Evolutionary conservation across 2,329 filamentous ascomycete species (phyloP), one percentile per base, ranked within the genome.

Genomic region (Monosporascus sp.): DNA sequence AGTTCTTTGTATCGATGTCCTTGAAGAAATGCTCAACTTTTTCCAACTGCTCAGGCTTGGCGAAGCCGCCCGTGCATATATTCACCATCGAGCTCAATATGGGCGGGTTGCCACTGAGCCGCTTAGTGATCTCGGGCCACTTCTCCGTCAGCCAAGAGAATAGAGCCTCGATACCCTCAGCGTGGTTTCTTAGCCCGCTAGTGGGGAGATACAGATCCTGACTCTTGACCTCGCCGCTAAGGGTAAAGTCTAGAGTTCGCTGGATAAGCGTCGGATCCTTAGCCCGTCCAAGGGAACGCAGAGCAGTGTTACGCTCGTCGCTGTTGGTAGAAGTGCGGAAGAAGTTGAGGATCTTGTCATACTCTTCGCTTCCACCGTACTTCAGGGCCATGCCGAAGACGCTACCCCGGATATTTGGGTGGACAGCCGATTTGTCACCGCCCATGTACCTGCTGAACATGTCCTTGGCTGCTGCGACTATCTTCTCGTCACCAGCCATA

Each of bases 201-300:
- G 94, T 82, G 1, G 93, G 92, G 68, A 96, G 85, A 75, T 96
- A 97, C 59, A 97, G 86, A 70, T 97, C 93, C 71, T 97, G 93
- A 59, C 89, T 91, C 78, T 95, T 96, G 72, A 97, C 88, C 61
- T 96, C 87, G 57, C 86, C 84, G 69, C 85, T 84, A 53, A 92
- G 80, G 34, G 91, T 80, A 58, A 97, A 78, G 31, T 77, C 81
- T 16, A 97, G 80, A 3, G 91, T 93, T 57, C 84, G 84, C 76
- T 94, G 77, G 69, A 97, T 93, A 48, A 97, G 82, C 60, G 87
- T 84, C 1, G 90, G 86, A 53, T 88, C 81, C 67, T 86, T 86
- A 47, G 90, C 85, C 49, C 91, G 85, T 49, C 93, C 93, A 22
- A 97, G 81, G 34, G 82, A 84, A 63, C 92, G 90, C 55, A 97